Conservation (phyloP, 139 green algal species). For the Picocystis salinarum region DNA sequence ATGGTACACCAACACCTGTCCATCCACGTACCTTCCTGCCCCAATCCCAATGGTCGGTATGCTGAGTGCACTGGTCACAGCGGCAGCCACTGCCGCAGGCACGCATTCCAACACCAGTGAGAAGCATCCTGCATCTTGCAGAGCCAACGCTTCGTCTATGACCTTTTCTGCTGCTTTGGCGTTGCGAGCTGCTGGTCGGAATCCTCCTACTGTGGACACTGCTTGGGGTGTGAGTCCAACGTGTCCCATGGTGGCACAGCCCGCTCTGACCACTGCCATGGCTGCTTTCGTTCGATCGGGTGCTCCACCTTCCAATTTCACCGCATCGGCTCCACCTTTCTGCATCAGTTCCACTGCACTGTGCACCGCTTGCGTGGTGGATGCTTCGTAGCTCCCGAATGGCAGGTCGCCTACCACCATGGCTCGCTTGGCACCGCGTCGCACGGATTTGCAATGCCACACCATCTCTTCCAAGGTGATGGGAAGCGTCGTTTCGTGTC, state of each 20-base stretch:
- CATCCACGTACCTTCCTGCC: conserved; percentile 52
- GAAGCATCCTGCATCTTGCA: conserved; percentile 83
- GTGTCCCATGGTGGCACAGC: conserved; percentile 95
- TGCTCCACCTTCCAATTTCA: conserved; percentile 85
- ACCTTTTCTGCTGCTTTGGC: conserved; percentile 34
- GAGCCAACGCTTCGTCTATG: conserved; percentile 23
- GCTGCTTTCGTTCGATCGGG: conserved; percentile 39
- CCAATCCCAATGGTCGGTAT: conserved; percentile 98
- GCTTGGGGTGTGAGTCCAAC: conserved; percentile 85
- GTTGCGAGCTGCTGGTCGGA: conserved; percentile 70
- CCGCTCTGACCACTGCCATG: conserved; percentile 61
- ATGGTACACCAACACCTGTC: conserved; percentile 97
- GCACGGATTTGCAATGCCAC: conserved; percentile 70
- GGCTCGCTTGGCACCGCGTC: conserved; percentile 43
- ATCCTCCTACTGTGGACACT: conserved; percentile 64
- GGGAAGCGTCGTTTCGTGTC: conserved; percentile 96
- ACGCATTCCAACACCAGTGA: conserved; percentile 91
- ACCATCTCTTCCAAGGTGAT: conserved; percentile 94
- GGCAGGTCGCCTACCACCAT: conserved; percentile 76
- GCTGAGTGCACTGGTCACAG: conserved; percentile 51
- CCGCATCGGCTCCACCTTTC: conserved; percentile 85
- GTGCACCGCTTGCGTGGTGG: conserved; percentile 36
- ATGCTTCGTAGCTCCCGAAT: conserved; percentile 75
- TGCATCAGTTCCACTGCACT: conserved; percentile 78
- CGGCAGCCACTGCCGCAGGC: conserved; percentile 62